Evolutionary conservation across 495 filamentous ascomycete species (phyloP).

Genomic region (Hypoxylon subgilvum): DNA sequence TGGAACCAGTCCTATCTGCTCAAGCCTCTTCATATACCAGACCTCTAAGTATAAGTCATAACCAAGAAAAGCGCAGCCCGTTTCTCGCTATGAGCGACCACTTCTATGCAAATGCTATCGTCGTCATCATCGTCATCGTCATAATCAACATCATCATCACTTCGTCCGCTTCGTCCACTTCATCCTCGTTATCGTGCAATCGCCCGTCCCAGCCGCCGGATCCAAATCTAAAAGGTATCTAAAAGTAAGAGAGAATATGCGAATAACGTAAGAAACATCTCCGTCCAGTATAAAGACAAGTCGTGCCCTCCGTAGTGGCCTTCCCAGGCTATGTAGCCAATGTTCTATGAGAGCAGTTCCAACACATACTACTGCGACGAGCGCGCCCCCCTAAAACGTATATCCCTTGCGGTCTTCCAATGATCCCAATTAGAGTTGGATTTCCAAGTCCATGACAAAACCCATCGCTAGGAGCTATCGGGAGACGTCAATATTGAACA

Average conservation of each 20-base stretch:
- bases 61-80: slow-evolving; percentile 5
- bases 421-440: slow-evolving; percentile 1
- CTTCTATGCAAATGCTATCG: slow-evolving; percentile 30
- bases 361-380: slow-evolving; percentile 19
- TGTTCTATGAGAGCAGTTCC: slow-evolving; percentile 37
- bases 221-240: slow-evolving; percentile 48
- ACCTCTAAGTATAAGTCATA: slow-evolving; percentile 29
- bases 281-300: slow-evolving; percentile 7
- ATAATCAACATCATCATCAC: slow-evolving; percentile 11
- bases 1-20: too few relatives aligned
- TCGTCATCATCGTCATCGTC: slow-evolving; percentile 15
- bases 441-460: slow-evolving; percentile 13
- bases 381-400: slow-evolving; percentile 5
- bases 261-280: slow-evolving; percentile 10
- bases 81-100: slow-evolving; percentile 14
- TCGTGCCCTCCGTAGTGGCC: slow-evolving; percentile 15
- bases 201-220: slow-evolving; percentile 9
- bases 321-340: slow-evolving; percentile 38
- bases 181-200: slow-evolving; percentile 30
- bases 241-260: slow-evolving; percentile 35
- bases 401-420: slow-evolving; percentile 5
- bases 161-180: slow-evolving; percentile 33
- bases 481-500: slow-evolving; percentile 7
- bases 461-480: neutral
- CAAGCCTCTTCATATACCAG: neutral